Percentiles rank a stretch among this genome's conserved stretches.
Conservation (phyloP, 129 eudicot species). For the Arctium minus region DNA sequence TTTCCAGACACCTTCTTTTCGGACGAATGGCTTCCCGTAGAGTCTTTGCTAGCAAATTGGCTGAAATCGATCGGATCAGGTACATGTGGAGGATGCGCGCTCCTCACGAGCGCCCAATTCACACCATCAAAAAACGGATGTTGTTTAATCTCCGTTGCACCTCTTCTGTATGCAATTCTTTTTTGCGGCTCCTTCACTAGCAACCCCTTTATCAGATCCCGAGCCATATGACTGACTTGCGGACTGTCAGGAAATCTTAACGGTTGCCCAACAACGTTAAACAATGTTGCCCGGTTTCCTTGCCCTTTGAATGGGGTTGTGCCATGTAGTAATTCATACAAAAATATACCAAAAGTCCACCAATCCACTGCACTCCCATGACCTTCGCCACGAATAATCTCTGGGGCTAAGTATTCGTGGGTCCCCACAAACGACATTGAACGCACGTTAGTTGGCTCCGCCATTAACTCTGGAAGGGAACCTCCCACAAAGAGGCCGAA, state of each 20-base stretch:
- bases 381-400: constrained; percentile 80
- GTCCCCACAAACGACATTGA: constrained; percentile 89
- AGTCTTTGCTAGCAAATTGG: constrained; percentile 53
- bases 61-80: constrained; percentile 60
- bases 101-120: constrained; percentile 73
- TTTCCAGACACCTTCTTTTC: constrained; percentile 54
- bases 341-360: constrained; percentile 83
- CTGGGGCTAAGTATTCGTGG: constrained; percentile 75
- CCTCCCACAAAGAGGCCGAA: constrained; percentile 55
- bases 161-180: constrained; percentile 64
- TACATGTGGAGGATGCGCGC: constrained; percentile 53
- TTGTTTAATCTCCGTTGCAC: constrained; percentile 76
- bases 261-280: constrained; percentile 75
- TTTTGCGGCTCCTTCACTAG: constrained; percentile 75
- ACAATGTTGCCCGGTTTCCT: constrained; percentile 66
- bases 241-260: constrained; percentile 65
- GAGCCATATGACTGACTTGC: constrained; percentile 44
- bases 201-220: constrained; percentile 59
- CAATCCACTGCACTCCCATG: constrained; percentile 89
- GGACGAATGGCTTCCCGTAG: constrained; percentile 3
- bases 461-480: constrained; percentile 71
- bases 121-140: constrained; percentile 76
- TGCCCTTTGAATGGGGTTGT: constrained; percentile 74
- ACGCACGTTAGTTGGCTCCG: constrained; percentile 72
- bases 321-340: constrained; percentile 69